Base-by-base conservation (phyloP, 1,284 basidiomycete species). In the Papiliotrema laurentii region DNA sequence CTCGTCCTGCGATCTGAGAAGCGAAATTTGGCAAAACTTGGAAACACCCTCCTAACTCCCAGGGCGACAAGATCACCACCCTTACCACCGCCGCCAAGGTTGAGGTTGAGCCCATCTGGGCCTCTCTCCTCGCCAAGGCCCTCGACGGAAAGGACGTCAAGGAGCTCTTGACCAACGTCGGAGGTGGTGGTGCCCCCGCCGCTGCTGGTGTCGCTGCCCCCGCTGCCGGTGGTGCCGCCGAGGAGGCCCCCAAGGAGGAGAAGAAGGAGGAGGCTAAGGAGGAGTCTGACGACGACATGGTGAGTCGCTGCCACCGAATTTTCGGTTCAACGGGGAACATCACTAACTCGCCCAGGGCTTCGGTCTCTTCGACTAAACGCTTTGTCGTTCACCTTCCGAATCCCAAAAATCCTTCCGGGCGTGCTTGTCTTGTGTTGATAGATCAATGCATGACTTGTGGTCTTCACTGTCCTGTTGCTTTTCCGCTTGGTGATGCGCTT, bases 101-200 rank as follows among this genome's bases (percentile, higher is more conserved):
- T 55, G 91, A 97, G 45, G 73, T 97, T 56, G 96, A 98, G 79
- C 83, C 91, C 58, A 98, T 98, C 81, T 98, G 94, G 94, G 92
- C 93, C 55, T 78, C 85, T 42, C 86, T 98, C 65, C 86, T 98
- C 69, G 87, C 94, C 63, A 98, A 97, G 78, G 93, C 94, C 33
- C 85, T 98, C 48, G 93, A 96, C 79, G 93, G 93, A 68, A 97
- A 96, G 83, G 84, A 97, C 77, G 81, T 97, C 70, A 97, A 92
- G 79, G 91, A 94, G 47, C 80, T 98, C 59, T 82, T 97, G 54
- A 88, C 87, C 60, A 93, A 90, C 78, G 79, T 85, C 45, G 86
- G 87, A 61, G 87, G 87, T 67, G 90, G 72, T 63, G 84, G 86
- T 52, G 83, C 83, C 42, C 82, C 82, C 51, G 83, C 80, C 59